Percentiles rank a stretch among this genome's conserved stretches.
Evolutionary conservation across 2,329 filamentous ascomycete species (phyloP).

Genomic region (Nothopassalora personata): DNA sequence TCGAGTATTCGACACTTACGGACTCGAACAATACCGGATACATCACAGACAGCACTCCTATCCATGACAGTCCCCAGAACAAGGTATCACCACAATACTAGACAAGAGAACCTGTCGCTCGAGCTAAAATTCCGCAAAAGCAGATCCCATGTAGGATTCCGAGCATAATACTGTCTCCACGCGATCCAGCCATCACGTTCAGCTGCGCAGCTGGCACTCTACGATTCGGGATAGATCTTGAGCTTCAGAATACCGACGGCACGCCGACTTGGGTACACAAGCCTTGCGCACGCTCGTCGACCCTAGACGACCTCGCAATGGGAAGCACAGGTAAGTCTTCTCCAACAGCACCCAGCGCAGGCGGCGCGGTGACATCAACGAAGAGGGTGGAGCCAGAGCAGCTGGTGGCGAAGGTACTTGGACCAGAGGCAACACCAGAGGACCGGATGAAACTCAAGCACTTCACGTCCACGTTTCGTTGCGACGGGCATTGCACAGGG

Average conservation of each 20-base stretch:
- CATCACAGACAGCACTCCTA: not conserved
- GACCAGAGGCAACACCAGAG: not conserved
- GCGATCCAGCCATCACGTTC: slow-evolving; percentile 12
- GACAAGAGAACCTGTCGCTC: not conserved
- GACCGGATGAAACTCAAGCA: slow-evolving; percentile 10
- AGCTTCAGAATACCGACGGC: not conserved
- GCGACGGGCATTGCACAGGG: slow-evolving; percentile 20
- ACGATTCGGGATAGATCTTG: slow-evolving; percentile 9
- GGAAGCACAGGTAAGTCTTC: not conserved
- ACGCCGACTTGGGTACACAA: slow-evolving; percentile 10
- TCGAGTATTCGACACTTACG: not conserved
- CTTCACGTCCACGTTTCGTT: slow-evolving; percentile 17
- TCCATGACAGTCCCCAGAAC: not conserved
- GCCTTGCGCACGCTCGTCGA: slow-evolving; percentile 6
- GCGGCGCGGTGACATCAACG: not conserved
- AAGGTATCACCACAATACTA: not conserved
- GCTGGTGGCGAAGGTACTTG: slow-evolving; percentile 2
- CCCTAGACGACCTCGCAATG: not conserved
- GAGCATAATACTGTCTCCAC: not conserved
- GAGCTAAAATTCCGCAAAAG: not conserved
- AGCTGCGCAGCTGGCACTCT: slow-evolving; percentile 10
- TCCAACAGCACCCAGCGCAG: not conserved
- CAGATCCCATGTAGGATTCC: not conserved
- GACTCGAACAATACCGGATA: not conserved
- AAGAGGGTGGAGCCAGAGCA: not conserved